Conservation (phyloP, 805 yeast species). For the Zygosaccharomyces lentus region DNA sequence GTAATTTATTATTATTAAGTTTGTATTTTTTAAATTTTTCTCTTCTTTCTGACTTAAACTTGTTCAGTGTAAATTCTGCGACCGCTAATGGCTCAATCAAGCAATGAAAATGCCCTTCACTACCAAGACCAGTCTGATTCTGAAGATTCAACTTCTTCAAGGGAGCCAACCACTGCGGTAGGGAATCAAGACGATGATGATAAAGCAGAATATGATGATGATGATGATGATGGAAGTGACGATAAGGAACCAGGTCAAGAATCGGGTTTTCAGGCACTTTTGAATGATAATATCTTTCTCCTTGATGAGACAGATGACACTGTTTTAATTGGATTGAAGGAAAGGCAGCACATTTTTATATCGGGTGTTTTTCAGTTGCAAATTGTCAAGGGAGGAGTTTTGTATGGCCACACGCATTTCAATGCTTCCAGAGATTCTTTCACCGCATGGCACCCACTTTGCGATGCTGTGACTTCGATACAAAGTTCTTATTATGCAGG, state of each 20-base stretch:
- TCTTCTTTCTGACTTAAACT: not conserved
- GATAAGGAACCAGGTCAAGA: not conserved
- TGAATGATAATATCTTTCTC: slow-evolving; percentile 15
- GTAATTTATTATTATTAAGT: not conserved
- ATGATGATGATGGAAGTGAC: slow-evolving; percentile 1
- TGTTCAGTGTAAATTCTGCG: not conserved
- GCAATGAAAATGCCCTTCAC: not conserved
- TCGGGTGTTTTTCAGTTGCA: slow-evolving; percentile 29
- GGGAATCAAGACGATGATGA: slow-evolving; percentile 18
- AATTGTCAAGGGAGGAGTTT: slow-evolving; percentile 33
- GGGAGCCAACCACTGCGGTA: slow-evolving; percentile 14
- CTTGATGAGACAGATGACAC: slow-evolving; percentile 9
- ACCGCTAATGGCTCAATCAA: not conserved
- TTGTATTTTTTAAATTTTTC: not conserved
- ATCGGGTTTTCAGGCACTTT: slow-evolving; percentile 12
- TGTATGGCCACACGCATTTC: slow-evolving; percentile 31
- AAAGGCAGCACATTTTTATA: slow-evolving; percentile 24
- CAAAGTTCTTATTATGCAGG: slow-evolving; percentile 32
- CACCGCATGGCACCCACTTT: slow-evolving; percentile 30
- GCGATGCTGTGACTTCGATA: slow-evolving; percentile 28
- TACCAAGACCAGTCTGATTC: slow-evolving; percentile 11
- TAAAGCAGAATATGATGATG: slow-evolving; percentile 10
- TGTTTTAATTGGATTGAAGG: slow-evolving; percentile 22
- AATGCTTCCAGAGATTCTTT: slow-evolving; percentile 23
- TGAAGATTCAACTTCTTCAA: slow-evolving; percentile 11